Base-by-base conservation (phyloP, 805 yeast genomes). In the Suhomyces pyralidae region DNA sequence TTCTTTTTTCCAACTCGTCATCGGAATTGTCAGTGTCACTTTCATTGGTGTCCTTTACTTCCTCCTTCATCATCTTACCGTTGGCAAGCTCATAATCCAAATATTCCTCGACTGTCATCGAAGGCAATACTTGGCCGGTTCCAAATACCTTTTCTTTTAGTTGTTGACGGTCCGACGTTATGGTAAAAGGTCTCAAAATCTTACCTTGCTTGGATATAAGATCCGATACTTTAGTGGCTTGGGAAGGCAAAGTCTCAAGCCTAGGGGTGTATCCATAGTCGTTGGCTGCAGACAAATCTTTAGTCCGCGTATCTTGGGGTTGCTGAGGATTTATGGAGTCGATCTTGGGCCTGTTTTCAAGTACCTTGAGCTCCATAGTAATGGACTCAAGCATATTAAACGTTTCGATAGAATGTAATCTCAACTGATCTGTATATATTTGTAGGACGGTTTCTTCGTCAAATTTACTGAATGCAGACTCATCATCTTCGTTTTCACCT, bases 71-170 rank as follows among this genome's bases (percentile, higher is more conserved):
- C 78, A 92, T 87, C 51, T 93, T 92, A 2, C 97, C 97, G 61
- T 88, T 84, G 17, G 84, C 84, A 56, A 88, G 74, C 65, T 94
- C 99, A 59, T 90, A 83, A 46, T 91, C 96, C 49, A 94, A 74
- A 55, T 88, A 85, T 60, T 94, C 97, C 58, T 94, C 99, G 0
- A 94, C 91, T 0, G 96, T 77, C 94, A 94, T 90, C 0, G 97
- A 90, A 2, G 99, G 99, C 26, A 93, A 76, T 24, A 80, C 83
- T 69, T 94, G 97, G 0, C 97, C 99, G 2, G 96, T 90, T 1
- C 97, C 97, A 59, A 81, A 83, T 0, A 92, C 97, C 60, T 85
- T 81, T 30, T 77, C 71, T 52, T 79, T 74, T 15, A 90, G 58
- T 45, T 85, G 81, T 36, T 82, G 82, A 54, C 82, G 78, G 43